A percentile compares a stretch with the other conserved stretches of the same genome.
Conservation (phyloP, 495 filamentous ascomycete genomes). For the Penicillium simplicissimum region DNA sequence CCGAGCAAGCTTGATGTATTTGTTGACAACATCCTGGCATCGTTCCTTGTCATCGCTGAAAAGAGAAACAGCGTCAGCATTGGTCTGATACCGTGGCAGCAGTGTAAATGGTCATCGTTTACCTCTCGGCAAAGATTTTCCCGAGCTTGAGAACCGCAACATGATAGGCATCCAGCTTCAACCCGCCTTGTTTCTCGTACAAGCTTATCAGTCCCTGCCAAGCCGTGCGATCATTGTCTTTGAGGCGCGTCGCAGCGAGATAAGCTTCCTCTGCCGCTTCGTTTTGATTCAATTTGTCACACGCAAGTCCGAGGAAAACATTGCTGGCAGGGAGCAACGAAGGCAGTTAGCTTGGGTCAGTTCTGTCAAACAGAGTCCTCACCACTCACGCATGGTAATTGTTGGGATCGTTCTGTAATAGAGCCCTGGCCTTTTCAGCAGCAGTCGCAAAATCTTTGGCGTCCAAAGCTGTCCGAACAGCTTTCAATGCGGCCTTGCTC, state of each 20-base stretch:
- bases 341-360: conserved; percentile 14
- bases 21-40: conserved; percentile 80
- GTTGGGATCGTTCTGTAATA: conserved; percentile 69
- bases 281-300: conserved; percentile 69
- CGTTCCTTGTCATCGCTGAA: conserved; percentile 61
- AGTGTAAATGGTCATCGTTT: conserved; percentile 18
- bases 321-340: conserved; percentile 48
- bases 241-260: conserved; percentile 66
- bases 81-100: not conserved
- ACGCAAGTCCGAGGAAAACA: conserved; percentile 77
- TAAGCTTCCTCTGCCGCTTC: conserved; percentile 77
- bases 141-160: conserved; percentile 69
- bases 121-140: conserved; percentile 67
- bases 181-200: conserved; percentile 72
- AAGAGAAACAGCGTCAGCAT: not conserved
- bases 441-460: conserved; percentile 77
- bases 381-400: conserved; percentile 76
- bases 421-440: conserved; percentile 61
- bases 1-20: conserved; percentile 68
- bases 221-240: conserved; percentile 63
- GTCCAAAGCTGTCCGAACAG: conserved; percentile 76
- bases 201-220: conserved; percentile 91
- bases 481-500: conserved; percentile 79
- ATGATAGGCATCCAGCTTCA: conserved; percentile 72
- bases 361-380: not conserved